Evolutionary conservation across 2,329 filamentous ascomycete species (phyloP).

Genomic region (Cladosporium sp.): DNA sequence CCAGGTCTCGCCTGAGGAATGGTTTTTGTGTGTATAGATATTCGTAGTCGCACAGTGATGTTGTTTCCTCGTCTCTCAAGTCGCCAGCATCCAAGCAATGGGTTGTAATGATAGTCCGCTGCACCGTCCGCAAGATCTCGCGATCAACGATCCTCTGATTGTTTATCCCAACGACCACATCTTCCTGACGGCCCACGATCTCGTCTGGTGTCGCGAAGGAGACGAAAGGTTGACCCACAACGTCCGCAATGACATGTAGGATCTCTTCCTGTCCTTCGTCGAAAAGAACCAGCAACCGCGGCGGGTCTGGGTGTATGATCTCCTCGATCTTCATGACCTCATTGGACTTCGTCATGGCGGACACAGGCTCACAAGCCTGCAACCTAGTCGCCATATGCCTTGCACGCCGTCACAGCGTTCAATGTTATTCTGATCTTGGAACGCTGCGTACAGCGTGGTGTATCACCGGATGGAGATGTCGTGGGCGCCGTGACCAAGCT

Average conservation of each 20-base stretch:
- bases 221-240: slow-evolving; percentile 72
- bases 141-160: slow-evolving; percentile 60
- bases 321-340: slow-evolving; percentile 36
- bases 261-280: slow-evolving; percentile 72
- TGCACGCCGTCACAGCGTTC: not conserved
- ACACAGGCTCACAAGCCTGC: slow-evolving; percentile 20
- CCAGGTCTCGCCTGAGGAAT: slow-evolving; percentile 73
- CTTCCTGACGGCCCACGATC: slow-evolving; percentile 57
- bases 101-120: slow-evolving; percentile 71
- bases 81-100: slow-evolving; percentile 73
- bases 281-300: slow-evolving; percentile 61
- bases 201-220: slow-evolving; percentile 59
- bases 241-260: slow-evolving; percentile 73
- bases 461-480: slow-evolving; percentile 39
- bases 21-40: slow-evolving; percentile 76
- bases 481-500: slow-evolving; percentile 37
- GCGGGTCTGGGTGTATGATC: slow-evolving; percentile 38
- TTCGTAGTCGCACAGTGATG: slow-evolving; percentile 75
- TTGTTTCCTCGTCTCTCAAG: slow-evolving; percentile 58
- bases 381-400: slow-evolving; percentile 17
- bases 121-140: slow-evolving; percentile 58
- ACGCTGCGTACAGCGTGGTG: not conserved
- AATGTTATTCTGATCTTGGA: not conserved
- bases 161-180: slow-evolving; percentile 68
- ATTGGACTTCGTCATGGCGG: slow-evolving; percentile 21